Percentiles rank a stretch among this genome's conserved stretches.
phyloP scores from a whole-genome alignment of 768 basidiomycete genomes.

The Suillus americanus region DNA sequence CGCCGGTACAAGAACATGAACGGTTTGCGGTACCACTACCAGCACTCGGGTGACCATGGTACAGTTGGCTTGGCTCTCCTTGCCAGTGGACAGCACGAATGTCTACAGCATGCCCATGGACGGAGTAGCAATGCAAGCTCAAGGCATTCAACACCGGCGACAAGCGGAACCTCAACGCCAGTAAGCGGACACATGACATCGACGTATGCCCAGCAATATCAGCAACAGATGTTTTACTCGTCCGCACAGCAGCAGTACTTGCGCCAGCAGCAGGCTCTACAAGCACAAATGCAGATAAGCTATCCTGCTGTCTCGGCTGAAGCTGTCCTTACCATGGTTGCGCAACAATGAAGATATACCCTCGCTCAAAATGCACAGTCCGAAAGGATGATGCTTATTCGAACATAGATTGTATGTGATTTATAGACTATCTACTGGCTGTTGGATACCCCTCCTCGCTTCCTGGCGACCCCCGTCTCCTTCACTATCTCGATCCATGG shows the following conservation, averaged over 20 bases:
- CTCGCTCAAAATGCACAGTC: not conserved
- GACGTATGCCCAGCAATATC: constrained; percentile 33
- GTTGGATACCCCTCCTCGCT: constrained; percentile 20
- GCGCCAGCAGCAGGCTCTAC: constrained; percentile 33
- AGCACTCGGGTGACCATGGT: constrained; percentile 95
- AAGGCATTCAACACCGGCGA: constrained; percentile 29
- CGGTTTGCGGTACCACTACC: constrained; percentile 93
- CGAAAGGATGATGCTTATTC: not conserved
- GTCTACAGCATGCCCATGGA: constrained; percentile 37
- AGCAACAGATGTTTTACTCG: constrained; percentile 37
- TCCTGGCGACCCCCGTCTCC: not conserved
- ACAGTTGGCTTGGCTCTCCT: constrained; percentile 83
- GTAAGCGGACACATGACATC: constrained; percentile 29
- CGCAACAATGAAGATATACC: not conserved
- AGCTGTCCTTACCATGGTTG: not conserved
- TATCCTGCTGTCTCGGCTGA: constrained; percentile 13
- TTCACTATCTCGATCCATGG: not conserved
- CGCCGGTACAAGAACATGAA: constrained; percentile 99
- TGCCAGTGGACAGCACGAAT: constrained; percentile 70
- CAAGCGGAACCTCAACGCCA: constrained; percentile 32
- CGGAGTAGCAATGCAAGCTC: constrained; percentile 29
- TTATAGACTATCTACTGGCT: not conserved
- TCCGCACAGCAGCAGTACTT: constrained; percentile 38
- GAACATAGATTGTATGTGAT: not conserved
- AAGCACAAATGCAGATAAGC: constrained; percentile 28